Conservation (phyloP, 441 rosid species). For the Populus tomentosa region DNA sequence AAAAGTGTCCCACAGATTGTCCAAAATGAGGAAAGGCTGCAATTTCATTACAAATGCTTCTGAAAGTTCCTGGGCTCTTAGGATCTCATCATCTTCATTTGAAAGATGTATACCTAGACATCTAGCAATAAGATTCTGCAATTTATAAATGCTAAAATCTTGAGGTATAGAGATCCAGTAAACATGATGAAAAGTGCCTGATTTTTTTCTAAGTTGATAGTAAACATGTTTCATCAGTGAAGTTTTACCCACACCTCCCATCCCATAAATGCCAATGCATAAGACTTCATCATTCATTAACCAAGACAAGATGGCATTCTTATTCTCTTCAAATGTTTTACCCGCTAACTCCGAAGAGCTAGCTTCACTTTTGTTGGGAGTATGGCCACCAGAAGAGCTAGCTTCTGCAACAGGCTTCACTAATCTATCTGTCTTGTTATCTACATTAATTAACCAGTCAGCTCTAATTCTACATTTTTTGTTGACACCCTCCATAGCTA, state of each 20-base stretch:
- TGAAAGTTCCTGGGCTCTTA: not conserved
- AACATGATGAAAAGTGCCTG: not conserved
- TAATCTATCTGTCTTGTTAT: not conserved
- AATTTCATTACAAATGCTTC: not conserved
- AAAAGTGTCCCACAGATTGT: conserved; percentile 6
- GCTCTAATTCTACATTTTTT: not conserved
- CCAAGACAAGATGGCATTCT: conserved; percentile 9
- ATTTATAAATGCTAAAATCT: not conserved
- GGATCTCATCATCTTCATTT: not conserved
- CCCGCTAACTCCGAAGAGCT: conserved; percentile 5
- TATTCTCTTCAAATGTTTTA: not conserved
- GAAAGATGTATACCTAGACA: not conserved
- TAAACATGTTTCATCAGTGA: conserved; percentile 13
- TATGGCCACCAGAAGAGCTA: not conserved
- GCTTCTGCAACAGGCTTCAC: not conserved
- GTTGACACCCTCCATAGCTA: not conserved
- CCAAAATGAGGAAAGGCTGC: conserved; percentile 7
- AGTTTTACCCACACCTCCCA: conserved; percentile 11
- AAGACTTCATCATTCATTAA: conserved; percentile 5
- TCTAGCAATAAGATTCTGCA: conserved; percentile 12
- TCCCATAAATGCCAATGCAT: conserved; percentile 19
- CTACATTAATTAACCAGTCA: not conserved
- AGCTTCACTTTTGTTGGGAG: not conserved
- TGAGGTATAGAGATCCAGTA: conserved; percentile 20
- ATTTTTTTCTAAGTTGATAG: not conserved